Evolutionary conservation across 139 green algal species (phyloP).

Genomic region (Volvox reticuliferus): DNA sequence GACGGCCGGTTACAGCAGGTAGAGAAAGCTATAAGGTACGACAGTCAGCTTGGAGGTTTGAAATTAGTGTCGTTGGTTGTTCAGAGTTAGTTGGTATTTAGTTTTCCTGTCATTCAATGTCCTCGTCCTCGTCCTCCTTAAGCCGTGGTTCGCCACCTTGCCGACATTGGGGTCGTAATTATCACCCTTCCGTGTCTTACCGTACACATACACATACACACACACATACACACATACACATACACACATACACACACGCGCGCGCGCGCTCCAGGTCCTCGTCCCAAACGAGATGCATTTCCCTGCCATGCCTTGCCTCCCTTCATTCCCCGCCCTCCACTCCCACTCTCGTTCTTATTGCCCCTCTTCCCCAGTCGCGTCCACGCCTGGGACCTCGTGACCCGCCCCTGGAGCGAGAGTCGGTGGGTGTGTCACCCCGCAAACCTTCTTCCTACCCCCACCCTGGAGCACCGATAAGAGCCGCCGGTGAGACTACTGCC

Average conservation of each 20-base stretch:
- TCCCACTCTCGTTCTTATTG: too few species aligned
- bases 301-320: neutral
- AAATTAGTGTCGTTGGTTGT: too few species aligned
- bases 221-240: too few species aligned
- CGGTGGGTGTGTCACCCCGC: neutral
- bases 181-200: neutral
- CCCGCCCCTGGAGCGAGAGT: neutral
- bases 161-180: neutral
- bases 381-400: neutral
- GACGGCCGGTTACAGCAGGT: neutral
- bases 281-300: too few species aligned
- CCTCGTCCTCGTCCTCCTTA: too few species aligned
- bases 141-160: too few species aligned
- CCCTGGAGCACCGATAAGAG: neutral
- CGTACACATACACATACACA: too few species aligned
- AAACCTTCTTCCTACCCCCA: neutral
- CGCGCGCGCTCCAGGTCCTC: too few species aligned
- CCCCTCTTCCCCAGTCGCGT: neutral
- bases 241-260: too few species aligned
- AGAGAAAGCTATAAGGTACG: constrained; percentile 10
- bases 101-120: too few species aligned
- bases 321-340: neutral
- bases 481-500: neutral
- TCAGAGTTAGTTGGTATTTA: too few species aligned
- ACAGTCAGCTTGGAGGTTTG: neutral